Conservation (phyloP, 1,284 basidiomycete genomes). For the Hortiboletus rubellus region DNA sequence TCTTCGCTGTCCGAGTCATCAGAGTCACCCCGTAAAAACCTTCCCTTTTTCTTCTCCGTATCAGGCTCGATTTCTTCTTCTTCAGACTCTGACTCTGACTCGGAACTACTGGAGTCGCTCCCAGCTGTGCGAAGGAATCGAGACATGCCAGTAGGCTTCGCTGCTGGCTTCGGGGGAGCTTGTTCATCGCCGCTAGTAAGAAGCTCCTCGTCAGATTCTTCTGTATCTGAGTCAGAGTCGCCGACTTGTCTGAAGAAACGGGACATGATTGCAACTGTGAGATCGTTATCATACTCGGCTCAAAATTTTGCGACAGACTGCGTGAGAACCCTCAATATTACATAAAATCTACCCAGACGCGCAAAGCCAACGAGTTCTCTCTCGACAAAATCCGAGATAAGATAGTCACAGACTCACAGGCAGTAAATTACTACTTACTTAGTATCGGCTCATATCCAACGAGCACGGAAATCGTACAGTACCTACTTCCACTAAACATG, state of each 20-base stretch:
- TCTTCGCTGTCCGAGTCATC: slow-evolving; percentile 68
- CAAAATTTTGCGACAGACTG: slow-evolving; percentile 19
- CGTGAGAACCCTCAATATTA: slow-evolving; percentile 23
- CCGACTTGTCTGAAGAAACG: slow-evolving; percentile 85
- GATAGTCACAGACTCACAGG: not conserved
- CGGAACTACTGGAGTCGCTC: slow-evolving; percentile 43
- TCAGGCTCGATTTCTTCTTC: slow-evolving; percentile 46
- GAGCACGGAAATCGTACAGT: slow-evolving; percentile 18
- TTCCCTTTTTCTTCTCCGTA: slow-evolving; percentile 48
- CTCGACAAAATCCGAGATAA: too few species aligned
- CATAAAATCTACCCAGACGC: slow-evolving; percentile 13
- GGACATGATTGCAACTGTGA: slow-evolving; percentile 55
- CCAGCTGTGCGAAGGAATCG: slow-evolving; percentile 66
- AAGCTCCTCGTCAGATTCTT: slow-evolving; percentile 80
- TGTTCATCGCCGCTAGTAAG: slow-evolving; percentile 76
- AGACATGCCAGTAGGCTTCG: slow-evolving; percentile 67
- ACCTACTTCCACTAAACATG: slow-evolving; percentile 17
- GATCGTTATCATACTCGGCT: slow-evolving; percentile 30
- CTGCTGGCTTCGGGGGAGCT: slow-evolving; percentile 48
- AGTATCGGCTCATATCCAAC: slow-evolving; percentile 8
- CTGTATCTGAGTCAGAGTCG: slow-evolving; percentile 78
- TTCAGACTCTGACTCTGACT: slow-evolving; percentile 50
- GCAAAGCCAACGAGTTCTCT: too few species aligned
- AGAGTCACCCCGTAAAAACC: slow-evolving; percentile 52
- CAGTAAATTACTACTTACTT: not conserved